A percentile compares a stretch with the other conserved stretches of the same genome.
These are phyloP conservation scores for Solanum tacnaense DNA, from an alignment of 257 asterid genomes.

Conservation along the genomic window DNA sequence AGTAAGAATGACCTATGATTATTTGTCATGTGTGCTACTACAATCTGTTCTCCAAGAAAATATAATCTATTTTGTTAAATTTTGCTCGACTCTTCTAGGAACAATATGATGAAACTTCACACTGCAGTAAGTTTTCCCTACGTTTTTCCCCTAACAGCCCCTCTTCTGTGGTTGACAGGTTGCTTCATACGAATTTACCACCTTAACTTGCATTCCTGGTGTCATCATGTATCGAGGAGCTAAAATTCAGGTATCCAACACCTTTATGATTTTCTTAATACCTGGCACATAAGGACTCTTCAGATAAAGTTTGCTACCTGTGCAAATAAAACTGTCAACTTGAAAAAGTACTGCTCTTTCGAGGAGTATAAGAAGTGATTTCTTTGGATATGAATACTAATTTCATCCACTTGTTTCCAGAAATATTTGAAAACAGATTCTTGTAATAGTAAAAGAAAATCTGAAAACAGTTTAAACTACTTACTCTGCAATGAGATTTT, in stretches of 20 bases:
- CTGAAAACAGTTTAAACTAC: not conserved
- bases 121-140: not conserved
- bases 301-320: not conserved
- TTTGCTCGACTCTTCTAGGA: not conserved
- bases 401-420: not conserved
- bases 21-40: not conserved
- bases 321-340: not conserved
- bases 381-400: not conserved
- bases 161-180: constrained; percentile 46
- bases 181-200: constrained; percentile 95
- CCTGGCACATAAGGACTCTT: not conserved
- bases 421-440: not conserved
- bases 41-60: not conserved
- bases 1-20: not conserved
- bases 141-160: not conserved
- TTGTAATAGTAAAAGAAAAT: not conserved
- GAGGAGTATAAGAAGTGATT: not conserved
- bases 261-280: not conserved
- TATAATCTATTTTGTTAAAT: not conserved
- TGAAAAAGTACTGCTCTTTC: not conserved
- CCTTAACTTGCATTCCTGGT: constrained; percentile 99
- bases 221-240: constrained; percentile 93
- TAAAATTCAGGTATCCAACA: constrained; percentile 69
- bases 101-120: not conserved
- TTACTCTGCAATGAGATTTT: not conserved